Conservation (phyloP, 495 filamentous ascomycete species). For the Trichoderma asperelloides region DNA sequence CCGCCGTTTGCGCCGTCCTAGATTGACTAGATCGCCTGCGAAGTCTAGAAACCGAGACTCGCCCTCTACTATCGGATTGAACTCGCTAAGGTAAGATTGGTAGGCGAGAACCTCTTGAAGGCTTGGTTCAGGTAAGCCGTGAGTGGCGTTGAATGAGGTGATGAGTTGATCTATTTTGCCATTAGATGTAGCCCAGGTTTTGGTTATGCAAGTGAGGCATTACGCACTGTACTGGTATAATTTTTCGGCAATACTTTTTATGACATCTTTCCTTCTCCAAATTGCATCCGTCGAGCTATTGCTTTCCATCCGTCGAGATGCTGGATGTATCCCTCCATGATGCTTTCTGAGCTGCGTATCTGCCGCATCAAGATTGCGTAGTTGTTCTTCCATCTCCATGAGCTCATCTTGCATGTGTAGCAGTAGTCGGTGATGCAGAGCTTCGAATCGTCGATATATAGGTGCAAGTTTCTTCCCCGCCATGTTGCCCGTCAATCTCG, state of each 20-base stretch:
- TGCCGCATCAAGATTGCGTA: slow-evolving; percentile 60
- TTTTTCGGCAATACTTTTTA: slow-evolving; percentile 65
- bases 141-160: slow-evolving; percentile 52
- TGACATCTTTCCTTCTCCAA: slow-evolving; percentile 59
- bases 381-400: slow-evolving; percentile 65
- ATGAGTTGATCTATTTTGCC: slow-evolving; percentile 53
- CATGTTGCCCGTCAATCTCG: slow-evolving; percentile 40
- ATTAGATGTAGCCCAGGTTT: background rate
- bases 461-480: slow-evolving; percentile 41
- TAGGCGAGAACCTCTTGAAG: slow-evolving; percentile 54
- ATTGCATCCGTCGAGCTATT: slow-evolving; percentile 60
- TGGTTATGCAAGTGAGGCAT: slow-evolving; percentile 5
- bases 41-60: slow-evolving; percentile 64
- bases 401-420: slow-evolving; percentile 85
- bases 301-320: slow-evolving; percentile 59
- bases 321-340: slow-evolving; percentile 45
- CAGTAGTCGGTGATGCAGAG: slow-evolving; percentile 75
- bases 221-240: slow-evolving; percentile 75
- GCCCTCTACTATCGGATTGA: slow-evolving; percentile 51
- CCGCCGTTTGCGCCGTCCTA: slow-evolving; percentile 21
- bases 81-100: slow-evolving; percentile 52
- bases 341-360: slow-evolving; percentile 57
- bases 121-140: slow-evolving; percentile 45
- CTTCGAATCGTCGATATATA: slow-evolving; percentile 78
- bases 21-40: slow-evolving; percentile 54